phyloP scores from a whole-genome alignment of 2,329 filamentous ascomycete species.

The Chalaropsis ovoidea region DNA sequence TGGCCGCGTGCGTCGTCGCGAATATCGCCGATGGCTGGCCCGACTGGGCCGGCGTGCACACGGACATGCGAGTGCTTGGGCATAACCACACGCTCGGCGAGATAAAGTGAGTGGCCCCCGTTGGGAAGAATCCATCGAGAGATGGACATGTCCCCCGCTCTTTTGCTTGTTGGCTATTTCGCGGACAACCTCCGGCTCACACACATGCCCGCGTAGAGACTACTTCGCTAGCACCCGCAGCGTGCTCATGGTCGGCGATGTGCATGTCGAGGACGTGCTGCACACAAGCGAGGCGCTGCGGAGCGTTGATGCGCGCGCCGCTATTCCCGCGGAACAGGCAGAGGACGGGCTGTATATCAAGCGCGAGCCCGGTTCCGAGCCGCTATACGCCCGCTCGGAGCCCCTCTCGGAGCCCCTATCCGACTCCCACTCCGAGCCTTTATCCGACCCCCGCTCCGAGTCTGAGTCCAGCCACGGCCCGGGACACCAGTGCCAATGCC shows the following conservation, averaged over 20 bases:
- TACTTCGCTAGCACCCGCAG: not conserved
- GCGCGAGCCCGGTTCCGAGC: too few species aligned
- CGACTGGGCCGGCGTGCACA: not conserved
- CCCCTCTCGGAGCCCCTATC: too few species aligned
- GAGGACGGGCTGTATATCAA: not conserved
- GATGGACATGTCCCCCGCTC: too few species aligned
- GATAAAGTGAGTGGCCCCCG: not conserved
- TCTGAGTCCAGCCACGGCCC: not conserved
- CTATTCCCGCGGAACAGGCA: too few species aligned
- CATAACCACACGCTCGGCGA: not conserved
- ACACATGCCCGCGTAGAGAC: not conserved
- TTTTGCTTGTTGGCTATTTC: slow-evolving; percentile 4
- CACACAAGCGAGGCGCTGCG: not conserved
- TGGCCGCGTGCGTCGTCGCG: not conserved
- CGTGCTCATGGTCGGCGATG: not conserved
- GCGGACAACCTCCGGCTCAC: not conserved
- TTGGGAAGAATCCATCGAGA: too few species aligned
- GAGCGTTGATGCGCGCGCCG: too few species aligned
- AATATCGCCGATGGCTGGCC: not conserved
- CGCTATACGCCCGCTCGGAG: too few species aligned
- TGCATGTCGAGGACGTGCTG: not conserved
- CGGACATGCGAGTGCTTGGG: not conserved
- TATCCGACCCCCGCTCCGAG: not conserved
- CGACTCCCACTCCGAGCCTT: too few species aligned
- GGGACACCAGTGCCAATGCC: too few species aligned